Evolutionary conservation across 2,329 filamentous ascomycete genomes (phyloP).

Genomic region (Ustulina deusta): DNA sequence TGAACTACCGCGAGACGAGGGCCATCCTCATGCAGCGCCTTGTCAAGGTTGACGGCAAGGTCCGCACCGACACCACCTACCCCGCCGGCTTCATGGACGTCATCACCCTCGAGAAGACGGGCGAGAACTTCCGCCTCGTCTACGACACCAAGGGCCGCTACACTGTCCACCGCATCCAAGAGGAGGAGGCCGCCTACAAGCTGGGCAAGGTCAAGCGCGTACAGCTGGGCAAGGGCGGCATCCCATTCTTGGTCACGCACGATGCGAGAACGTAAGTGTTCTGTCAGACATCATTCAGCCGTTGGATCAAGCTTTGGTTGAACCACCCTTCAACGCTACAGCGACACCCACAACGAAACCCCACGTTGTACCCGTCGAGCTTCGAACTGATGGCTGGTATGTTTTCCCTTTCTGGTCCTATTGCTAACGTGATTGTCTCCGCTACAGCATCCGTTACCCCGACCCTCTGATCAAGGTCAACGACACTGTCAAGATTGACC

Average conservation of each 20-base stretch:
- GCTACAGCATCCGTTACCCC: slow-evolving; percentile 93
- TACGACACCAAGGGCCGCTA: slow-evolving; percentile 99
- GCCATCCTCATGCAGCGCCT: slow-evolving; percentile 99
- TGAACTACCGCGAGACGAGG: slow-evolving; percentile 98
- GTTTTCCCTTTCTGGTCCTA: slow-evolving; percentile 51
- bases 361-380: slow-evolving; percentile 52
- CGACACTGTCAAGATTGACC: slow-evolving; percentile 99
- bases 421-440: slow-evolving; percentile 55
- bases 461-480: slow-evolving; percentile 99
- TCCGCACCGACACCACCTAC: slow-evolving; percentile 98
- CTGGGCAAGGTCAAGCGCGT: slow-evolving; percentile 99
- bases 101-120: slow-evolving; percentile 99
- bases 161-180: slow-evolving; percentile 99
- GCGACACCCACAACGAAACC: slow-evolving; percentile 12
- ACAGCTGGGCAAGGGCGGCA: slow-evolving; percentile 98
- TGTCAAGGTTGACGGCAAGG: slow-evolving; percentile 99
- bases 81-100: slow-evolving; percentile 99
- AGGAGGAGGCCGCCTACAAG: slow-evolving; percentile 99
- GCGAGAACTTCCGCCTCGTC: slow-evolving; percentile 99
- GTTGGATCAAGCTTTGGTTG: slow-evolving; percentile 99
- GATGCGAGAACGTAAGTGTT: slow-evolving; percentile 99
- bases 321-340: slow-evolving; percentile 56
- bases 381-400: slow-evolving; percentile 67
- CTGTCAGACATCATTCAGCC: slow-evolving; percentile 98
- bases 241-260: slow-evolving; percentile 99